Percentiles rank a stretch among this genome's conserved stretches.
Conservation (phyloP, 2,329 filamentous ascomycete genomes). For the Cladosporium halotolerans region DNA sequence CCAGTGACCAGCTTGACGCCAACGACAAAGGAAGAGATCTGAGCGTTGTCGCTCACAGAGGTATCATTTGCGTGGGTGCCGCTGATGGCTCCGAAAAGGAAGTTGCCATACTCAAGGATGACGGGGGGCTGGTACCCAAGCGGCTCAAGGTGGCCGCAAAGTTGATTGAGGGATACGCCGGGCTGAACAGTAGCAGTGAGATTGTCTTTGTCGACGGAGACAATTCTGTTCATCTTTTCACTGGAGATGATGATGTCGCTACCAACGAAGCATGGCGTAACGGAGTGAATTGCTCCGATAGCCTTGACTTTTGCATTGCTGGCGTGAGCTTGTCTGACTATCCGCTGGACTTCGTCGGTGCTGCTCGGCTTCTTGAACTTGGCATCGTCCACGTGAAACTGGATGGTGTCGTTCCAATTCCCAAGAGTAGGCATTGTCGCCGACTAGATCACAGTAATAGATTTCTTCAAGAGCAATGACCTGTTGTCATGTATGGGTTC, state of each 20-base stretch:
- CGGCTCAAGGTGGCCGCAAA: constrained; percentile 11
- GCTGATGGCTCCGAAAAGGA: constrained; percentile 10
- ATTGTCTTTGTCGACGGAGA: constrained; percentile 6
- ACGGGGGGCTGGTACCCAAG: constrained; percentile 12
- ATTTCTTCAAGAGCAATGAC: no score
- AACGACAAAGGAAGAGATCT: constrained; percentile 11
- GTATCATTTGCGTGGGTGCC: constrained; percentile 12
- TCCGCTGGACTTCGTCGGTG: constrained; percentile 8
- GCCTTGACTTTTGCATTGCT: constrained; percentile 11
- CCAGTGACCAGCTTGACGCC: constrained; percentile 12
- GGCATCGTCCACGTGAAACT: constrained; percentile 6
- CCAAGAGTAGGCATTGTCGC: constrained; percentile 1
- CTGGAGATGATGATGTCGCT: constrained; percentile 8
- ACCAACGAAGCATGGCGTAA: constrained; percentile 11
- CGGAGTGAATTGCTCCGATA: constrained; percentile 13
- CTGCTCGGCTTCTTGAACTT: constrained; percentile 11
- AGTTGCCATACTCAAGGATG: constrained; percentile 14
- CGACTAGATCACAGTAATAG: no score
- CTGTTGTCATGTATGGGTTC: no score
- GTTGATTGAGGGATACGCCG: constrained; percentile 8
- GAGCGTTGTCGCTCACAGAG: constrained; percentile 3
- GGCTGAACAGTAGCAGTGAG: constrained; percentile 12
- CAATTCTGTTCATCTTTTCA: constrained; percentile 6
- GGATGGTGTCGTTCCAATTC: constrained; percentile 14
- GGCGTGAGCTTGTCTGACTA: constrained; percentile 9